Evolutionary conservation across 495 filamentous ascomycete genomes (phyloP).

Genomic region (Cercophora newfieldiana): DNA sequence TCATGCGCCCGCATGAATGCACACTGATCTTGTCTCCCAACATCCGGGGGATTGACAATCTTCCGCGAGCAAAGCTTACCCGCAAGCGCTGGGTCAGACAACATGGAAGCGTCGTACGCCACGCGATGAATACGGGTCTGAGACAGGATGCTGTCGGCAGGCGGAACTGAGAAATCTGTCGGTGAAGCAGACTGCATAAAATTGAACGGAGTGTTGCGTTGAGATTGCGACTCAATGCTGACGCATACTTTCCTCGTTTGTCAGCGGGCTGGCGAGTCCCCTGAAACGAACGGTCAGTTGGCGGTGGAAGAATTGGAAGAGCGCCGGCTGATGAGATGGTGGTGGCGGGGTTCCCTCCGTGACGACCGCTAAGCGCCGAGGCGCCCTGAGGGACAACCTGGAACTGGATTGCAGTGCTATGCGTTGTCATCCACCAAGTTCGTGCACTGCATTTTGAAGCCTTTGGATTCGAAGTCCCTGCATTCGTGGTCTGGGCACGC

Average conservation of each 20-base stretch:
- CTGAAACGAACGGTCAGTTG: background rate
- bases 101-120: too few relatives aligned
- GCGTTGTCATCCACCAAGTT: background rate
- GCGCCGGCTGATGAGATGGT: background rate
- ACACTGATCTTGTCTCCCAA: too few relatives aligned
- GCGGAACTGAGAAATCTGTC: background rate
- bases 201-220: background rate
- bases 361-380: background rate
- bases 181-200: background rate
- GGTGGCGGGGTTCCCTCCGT: background rate
- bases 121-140: too few relatives aligned
- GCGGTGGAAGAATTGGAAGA: background rate
- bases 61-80: too few relatives aligned
- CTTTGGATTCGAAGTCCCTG: background rate
- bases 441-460: background rate
- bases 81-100: too few relatives aligned
- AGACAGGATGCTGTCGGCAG: background rate
- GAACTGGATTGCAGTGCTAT: background rate
- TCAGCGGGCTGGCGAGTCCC: background rate
- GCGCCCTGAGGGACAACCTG: background rate
- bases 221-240: background rate
- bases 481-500: background rate
- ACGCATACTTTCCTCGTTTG: background rate
- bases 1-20: too few relatives aligned
- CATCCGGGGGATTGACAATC: too few relatives aligned